Evolutionary conservation across 164 flowering plant species (phyloP), one percentile per base, ranked within the genome.

Genomic region (Dillenia suffruticosa): DNA sequence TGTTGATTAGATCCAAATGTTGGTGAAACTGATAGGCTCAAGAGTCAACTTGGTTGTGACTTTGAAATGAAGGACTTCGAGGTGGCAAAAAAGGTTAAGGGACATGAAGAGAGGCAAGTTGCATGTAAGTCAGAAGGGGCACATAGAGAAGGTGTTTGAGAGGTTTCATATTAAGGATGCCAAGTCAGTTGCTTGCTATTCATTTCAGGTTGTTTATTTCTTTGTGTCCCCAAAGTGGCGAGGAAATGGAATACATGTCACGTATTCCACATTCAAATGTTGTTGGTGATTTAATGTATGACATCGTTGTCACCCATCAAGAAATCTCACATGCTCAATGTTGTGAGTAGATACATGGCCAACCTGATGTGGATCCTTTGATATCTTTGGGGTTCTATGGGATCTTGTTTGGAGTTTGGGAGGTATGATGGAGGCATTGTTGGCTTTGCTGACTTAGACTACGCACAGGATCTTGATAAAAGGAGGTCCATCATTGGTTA

Each of bases 361-460:
- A 57, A 57, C 40, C 60, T 57, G 15, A 57, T 32, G 48, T 57
- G 60, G 60, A 57, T 57, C 60, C 15, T 57, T 40, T 17, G n/a
- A 14, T 57, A 57, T 14, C 40, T 57, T 46, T 40, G 45, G 47
- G 60, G 60, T 57, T 11, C 46, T 2, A 10, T 9, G 12, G 17
- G 45, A 40, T 6, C 8, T 32, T 9, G 60, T 9, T 40, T 57
- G 10, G 60, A 1, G n/a, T 57, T 40, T 57, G 48, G 32, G 43
- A 57, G 16, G 1, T 10, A n/a, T 10, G 1, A 16, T 40, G 60
- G 47, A 11, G 60, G 60, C 2, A 10, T 57, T 17, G 10, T 56
- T 19, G 32, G 58, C 11, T 56, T 22, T 26, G 5, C 4, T 56
- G 58, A 56, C n/a, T 19, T 44, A 10, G 60, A 57, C 48, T 44